Evolutionary conservation across 768 basidiomycete species (phyloP).

Genomic region (Kwoniella mangroviensis): DNA sequence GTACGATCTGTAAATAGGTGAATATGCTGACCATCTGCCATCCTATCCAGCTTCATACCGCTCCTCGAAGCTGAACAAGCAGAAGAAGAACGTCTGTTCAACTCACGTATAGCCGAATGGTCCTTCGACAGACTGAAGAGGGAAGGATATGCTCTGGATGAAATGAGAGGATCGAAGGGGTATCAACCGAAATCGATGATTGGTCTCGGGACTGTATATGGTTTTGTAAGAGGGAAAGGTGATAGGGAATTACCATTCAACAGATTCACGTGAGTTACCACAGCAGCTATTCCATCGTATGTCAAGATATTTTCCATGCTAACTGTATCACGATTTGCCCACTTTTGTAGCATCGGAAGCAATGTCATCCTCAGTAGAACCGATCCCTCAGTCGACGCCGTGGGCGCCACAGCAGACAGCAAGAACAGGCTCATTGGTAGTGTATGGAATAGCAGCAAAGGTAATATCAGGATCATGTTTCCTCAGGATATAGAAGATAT

Average conservation of each 20-base stretch:
- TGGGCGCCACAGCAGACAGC: conserved; percentile 60
- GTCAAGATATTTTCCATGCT: no score
- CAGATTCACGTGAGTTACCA: conserved; percentile 75
- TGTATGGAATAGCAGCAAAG: conserved; percentile 33
- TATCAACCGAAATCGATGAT: conserved; percentile 13
- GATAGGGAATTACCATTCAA: conserved; percentile 66
- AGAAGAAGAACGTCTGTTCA: conserved; percentile 67
- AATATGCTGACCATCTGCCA: neutral
- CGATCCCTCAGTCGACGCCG: conserved; percentile 66
- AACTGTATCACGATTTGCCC: no score
- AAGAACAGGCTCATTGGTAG: conserved; percentile 30
- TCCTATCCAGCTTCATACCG: conserved; percentile 61
- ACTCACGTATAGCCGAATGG: conserved; percentile 73
- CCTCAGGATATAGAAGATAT: conserved; percentile 28
- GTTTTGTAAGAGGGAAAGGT: conserved; percentile 69
- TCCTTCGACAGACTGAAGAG: conserved; percentile 65
- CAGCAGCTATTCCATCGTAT: no score
- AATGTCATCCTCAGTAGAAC: conserved; percentile 69
- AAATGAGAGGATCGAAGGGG: conserved; percentile 61
- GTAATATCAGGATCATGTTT: conserved; percentile 41
- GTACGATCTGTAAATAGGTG: no score
- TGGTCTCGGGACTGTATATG: conserved; percentile 51
- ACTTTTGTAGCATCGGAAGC: conserved; percentile 66
- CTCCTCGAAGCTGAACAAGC: conserved; percentile 67
- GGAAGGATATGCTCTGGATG: conserved; percentile 76